phyloP scores from a whole-genome alignment of 805 yeast genomes.

The Barnettozyma salicaria region DNA sequence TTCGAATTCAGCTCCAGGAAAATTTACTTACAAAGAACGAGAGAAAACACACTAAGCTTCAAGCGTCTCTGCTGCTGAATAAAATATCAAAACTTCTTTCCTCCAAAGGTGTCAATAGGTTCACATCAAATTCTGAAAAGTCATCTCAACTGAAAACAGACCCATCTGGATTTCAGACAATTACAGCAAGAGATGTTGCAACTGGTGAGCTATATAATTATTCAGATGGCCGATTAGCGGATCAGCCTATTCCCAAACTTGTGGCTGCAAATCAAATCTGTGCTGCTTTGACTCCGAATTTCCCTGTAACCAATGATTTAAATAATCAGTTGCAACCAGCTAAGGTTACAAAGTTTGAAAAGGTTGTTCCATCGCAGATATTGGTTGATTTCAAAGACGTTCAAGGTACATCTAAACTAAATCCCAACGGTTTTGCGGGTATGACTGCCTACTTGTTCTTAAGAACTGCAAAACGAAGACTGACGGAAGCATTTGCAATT shows the following conservation, averaged over 20 bases:
- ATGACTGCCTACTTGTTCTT: slow-evolving; percentile 69
- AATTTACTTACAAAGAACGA: slow-evolving; percentile 52
- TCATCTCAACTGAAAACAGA: slow-evolving; percentile 33
- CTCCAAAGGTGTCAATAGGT: slow-evolving; percentile 34
- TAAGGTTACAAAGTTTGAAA: slow-evolving; percentile 40
- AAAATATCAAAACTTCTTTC: slow-evolving; percentile 58
- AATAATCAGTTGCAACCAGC: slow-evolving; percentile 38
- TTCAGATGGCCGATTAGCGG: slow-evolving; percentile 19
- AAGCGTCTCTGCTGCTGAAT: slow-evolving; percentile 46
- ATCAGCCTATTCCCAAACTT: slow-evolving; percentile 44
- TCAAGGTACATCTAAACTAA: slow-evolving; percentile 49
- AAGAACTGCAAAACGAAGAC: slow-evolving; percentile 53
- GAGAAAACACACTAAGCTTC: slow-evolving; percentile 39
- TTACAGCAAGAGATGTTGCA: slow-evolving; percentile 55
- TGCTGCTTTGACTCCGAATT: slow-evolving; percentile 67
- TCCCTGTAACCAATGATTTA: slow-evolving; percentile 43
- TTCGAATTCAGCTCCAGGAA: slow-evolving; percentile 46
- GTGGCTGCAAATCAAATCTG: slow-evolving; percentile 64
- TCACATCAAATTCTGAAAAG: slow-evolving; percentile 17
- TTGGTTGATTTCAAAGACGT: slow-evolving; percentile 74
- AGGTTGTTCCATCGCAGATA: slow-evolving; percentile 50
- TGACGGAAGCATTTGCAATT: slow-evolving; percentile 78
- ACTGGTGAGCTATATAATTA: slow-evolving; percentile 51
- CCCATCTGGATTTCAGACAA: slow-evolving; percentile 60
- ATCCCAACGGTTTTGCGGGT: slow-evolving; percentile 64